Percentiles rank a stretch among this genome's conserved stretches.
Evolutionary conservation across 192 early-diverging fungal species (phyloP).

Genomic region (Podila verticillata): DNA sequence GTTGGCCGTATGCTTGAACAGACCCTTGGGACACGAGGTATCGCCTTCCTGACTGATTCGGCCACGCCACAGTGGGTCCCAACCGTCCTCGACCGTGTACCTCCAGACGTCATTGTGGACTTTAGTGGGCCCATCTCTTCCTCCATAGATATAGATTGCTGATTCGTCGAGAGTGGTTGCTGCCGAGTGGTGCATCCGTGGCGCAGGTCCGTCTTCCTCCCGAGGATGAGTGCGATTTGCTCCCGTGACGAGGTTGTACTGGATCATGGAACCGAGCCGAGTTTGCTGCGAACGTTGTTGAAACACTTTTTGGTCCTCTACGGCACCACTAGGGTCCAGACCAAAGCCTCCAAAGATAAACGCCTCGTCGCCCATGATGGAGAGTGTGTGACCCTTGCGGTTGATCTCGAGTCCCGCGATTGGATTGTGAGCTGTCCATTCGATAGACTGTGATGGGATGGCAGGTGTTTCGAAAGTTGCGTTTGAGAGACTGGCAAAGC

Average conservation of each 20-base stretch:
- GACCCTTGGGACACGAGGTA: conserved; percentile 10
- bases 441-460: neutral
- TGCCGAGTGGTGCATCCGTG: conserved; percentile 44
- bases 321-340: conserved; percentile 12
- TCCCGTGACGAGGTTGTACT: conserved; percentile 16
- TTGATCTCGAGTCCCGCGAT: conserved; percentile 31
- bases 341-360: conserved; percentile 44
- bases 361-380: conserved; percentile 23
- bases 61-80: conserved; percentile 31
- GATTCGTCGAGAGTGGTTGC: conserved; percentile 19
- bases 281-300: conserved; percentile 28
- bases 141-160: conserved; percentile 34
- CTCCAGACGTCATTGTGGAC: conserved; percentile 48
- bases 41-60: conserved; percentile 14
- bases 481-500: conserved; percentile 18
- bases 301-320: conserved; percentile 30
- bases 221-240: neutral
- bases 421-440: conserved; percentile 18
- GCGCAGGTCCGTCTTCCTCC: conserved; percentile 24
- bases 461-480: neutral
- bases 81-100: conserved; percentile 14
- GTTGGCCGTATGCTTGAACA: conserved; percentile 45
- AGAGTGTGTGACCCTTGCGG: conserved; percentile 41
- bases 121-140: conserved; percentile 41
- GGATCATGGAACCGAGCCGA: conserved; percentile 25